phyloP scores from a whole-genome alignment of 108 stramenopile genomes.

The Mayamaea pseudoterrestris region DNA sequence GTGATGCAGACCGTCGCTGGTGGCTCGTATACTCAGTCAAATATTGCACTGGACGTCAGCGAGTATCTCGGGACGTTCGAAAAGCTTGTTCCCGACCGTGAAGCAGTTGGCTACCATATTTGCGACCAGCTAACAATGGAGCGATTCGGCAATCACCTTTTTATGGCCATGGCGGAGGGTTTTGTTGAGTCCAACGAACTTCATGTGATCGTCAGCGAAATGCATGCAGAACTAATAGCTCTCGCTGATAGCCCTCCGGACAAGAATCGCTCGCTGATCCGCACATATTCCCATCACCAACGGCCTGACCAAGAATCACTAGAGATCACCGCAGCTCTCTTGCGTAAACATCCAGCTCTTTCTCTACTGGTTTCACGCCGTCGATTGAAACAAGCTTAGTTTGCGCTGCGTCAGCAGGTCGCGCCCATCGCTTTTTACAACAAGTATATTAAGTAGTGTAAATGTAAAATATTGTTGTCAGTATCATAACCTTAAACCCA shows the following conservation, averaged over 20 bases:
- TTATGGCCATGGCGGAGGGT: slow-evolving; percentile 12
- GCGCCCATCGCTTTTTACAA: too few relatives aligned
- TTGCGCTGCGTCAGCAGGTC: too few relatives aligned
- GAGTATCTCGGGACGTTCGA: slow-evolving; percentile 39
- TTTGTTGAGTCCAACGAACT: slow-evolving; percentile 17
- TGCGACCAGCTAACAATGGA: slow-evolving; percentile 44
- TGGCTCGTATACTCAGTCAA: slow-evolving; percentile 2
- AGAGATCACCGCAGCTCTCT: slow-evolving; percentile 28
- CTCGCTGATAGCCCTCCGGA: slow-evolving; percentile 8
- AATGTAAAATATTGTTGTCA: too few relatives aligned
- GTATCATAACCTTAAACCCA: too few relatives aligned
- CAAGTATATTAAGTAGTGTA: too few relatives aligned
- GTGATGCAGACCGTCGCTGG: slow-evolving; percentile 33
- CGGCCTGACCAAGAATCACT: slow-evolving; percentile 9
- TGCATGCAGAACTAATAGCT: slow-evolving; percentile 35
- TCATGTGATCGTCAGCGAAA: slow-evolving; percentile 34
- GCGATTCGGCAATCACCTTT: slow-evolving; percentile 38
- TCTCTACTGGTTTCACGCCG: slow-evolving; percentile 32
- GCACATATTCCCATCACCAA: slow-evolving; percentile 16
- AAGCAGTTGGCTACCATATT: slow-evolving; percentile 37
- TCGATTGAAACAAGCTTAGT: too few relatives aligned
- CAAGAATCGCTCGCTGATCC: slow-evolving; percentile 21
- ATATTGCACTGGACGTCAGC: too few relatives aligned
- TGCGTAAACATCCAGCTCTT: slow-evolving; percentile 30
- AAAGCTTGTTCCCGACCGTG: slow-evolving; percentile 23